Base-by-base conservation (phyloP, 768 basidiomycete genomes). In the Tricholoma flavovirens region DNA sequence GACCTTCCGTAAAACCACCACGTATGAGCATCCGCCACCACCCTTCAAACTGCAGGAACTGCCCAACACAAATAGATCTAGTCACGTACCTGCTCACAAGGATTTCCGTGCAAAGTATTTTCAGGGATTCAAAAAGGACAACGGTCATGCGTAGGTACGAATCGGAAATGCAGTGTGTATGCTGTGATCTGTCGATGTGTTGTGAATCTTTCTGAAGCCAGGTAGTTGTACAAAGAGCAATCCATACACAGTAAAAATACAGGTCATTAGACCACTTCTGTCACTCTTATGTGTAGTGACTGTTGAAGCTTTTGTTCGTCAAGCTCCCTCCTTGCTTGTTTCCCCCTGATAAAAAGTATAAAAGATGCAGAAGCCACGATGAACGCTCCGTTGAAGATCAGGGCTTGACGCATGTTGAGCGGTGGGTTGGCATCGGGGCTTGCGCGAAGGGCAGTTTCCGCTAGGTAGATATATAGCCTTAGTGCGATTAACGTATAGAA, bases 61-160 rank as follows among this genome's bases (percentile, higher is more conserved):
- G 9, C 56, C 33, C 14, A 59, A 17, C 0, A 64, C 62, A 15
- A n/a, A 29, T 4, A n/a, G 10, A 2, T 14, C 29, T 17, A 49
- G 5, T 30, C 85, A 81, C 63, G 66, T 83, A 11, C 94, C 95
- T 2, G 94, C 93, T 0, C 95, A 98, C 69, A 86, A 82, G 60
- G 86, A 90, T 63, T 98, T 98, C 68, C 77, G 92, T 53, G 83
- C 87, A 60, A 91, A 93, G 65, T 96, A 92, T 67, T 93, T 93
- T 60, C 83, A 85, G 53, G 86, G 90, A 0, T 94, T 95, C 69
- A 87, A 77, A 59, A 82, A 77, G 56, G 66, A 67, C 26, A 55
- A 48, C 22, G 46, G 5, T 10, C 12, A 42, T 32, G n/a, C 12
- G 10, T 19, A n/a, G 26, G 30, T 15, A 4, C 15, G 7, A 40